Evolutionary conservation across 176 grass and related monocot species (phyloP).

Genomic region (Olyra latifolia): DNA sequence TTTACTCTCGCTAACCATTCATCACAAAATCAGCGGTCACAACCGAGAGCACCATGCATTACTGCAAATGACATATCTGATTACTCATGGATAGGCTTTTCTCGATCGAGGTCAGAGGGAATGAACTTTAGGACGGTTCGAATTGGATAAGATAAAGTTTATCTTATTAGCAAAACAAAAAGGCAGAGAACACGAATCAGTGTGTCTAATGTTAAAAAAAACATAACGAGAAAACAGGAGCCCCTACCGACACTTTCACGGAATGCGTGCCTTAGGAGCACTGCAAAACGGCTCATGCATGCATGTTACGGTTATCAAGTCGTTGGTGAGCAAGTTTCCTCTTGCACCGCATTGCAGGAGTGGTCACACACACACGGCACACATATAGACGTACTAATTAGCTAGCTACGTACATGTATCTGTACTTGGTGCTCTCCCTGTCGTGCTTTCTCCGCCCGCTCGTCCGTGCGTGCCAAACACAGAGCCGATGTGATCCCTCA

Average conservation of each 20-base stretch:
- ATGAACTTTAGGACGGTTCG: too few species aligned
- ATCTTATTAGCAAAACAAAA: too few species aligned
- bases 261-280: not conserved
- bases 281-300: not conserved
- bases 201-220: not conserved
- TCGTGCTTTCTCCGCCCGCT: not conserved
- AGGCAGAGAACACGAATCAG: too few species aligned
- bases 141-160: too few species aligned
- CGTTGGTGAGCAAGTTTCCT: not conserved
- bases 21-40: too few species aligned
- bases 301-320: not conserved
- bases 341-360: not conserved
- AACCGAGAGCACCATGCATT: too few species aligned
- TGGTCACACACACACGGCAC: not conserved
- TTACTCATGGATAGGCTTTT: too few species aligned
- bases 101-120: too few species aligned
- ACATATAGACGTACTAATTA: too few species aligned
- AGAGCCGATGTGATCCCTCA: conserved; percentile 33
- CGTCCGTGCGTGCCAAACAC: conserved; percentile 18
- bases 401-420: not conserved
- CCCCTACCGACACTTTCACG: not conserved
- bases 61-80: too few species aligned
- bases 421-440: not conserved
- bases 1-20: too few species aligned
- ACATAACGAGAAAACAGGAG: not conserved